Conservation (phyloP, 2,329 filamentous ascomycete genomes). For the Ceratocystis albifundus region DNA sequence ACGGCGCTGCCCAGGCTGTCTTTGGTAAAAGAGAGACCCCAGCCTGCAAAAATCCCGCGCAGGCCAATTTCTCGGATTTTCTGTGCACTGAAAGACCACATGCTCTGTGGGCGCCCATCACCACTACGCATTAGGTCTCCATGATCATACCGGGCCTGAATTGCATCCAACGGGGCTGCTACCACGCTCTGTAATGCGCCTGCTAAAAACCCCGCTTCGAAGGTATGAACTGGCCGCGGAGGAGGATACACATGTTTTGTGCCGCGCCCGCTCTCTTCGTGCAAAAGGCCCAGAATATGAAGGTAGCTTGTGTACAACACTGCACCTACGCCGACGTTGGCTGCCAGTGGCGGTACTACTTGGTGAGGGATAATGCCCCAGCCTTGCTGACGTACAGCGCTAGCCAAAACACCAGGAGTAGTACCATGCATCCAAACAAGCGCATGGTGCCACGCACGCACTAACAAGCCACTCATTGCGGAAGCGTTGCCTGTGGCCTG, state of each 20-base stretch:
- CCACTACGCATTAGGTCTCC: slow-evolving; percentile 33
- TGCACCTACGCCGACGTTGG: slow-evolving; percentile 62
- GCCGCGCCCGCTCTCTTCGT: slow-evolving; percentile 48
- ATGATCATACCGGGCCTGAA: slow-evolving; percentile 61
- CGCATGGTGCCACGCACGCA: slow-evolving; percentile 28
- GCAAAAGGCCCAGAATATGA: slow-evolving; percentile 53
- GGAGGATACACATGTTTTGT: slow-evolving; percentile 58
- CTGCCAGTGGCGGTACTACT: slow-evolving; percentile 62
- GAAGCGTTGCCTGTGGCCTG: neutral
- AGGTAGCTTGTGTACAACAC: slow-evolving; percentile 67
- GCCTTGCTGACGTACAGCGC: slow-evolving; percentile 56
- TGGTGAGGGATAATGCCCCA: slow-evolving; percentile 66
- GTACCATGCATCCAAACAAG: slow-evolving; percentile 48
- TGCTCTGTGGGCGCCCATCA: slow-evolving; percentile 40
- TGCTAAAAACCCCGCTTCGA: slow-evolving; percentile 57
- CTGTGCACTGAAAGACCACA: slow-evolving; percentile 59
- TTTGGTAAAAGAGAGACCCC: slow-evolving; percentile 55
- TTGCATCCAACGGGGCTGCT: slow-evolving; percentile 63
- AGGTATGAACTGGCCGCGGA: slow-evolving; percentile 50
- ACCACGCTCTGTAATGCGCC: slow-evolving; percentile 58
- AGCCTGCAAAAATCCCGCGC: slow-evolving; percentile 63
- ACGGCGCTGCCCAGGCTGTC: slow-evolving; percentile 57
- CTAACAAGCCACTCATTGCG: neutral
- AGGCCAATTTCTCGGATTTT: slow-evolving; percentile 58
- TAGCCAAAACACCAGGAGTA: slow-evolving; percentile 56